Conservation (phyloP, 352 stramenopile genomes). For the Globisporangium nunn region DNA sequence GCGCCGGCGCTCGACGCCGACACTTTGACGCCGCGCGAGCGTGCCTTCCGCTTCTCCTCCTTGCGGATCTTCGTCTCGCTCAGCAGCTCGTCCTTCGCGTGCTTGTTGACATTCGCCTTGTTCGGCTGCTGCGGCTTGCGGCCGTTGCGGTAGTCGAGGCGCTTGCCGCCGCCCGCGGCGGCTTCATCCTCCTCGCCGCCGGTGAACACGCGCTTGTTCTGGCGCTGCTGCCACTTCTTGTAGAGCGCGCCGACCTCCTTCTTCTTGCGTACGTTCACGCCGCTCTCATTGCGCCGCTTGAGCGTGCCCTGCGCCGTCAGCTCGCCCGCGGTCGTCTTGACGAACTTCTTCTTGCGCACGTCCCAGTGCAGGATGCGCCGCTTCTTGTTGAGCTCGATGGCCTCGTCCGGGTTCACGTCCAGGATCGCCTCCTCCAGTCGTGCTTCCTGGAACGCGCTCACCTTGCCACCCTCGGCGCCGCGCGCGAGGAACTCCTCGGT, state of each 20-base stretch:
- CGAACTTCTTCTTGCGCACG: constrained; percentile 96
- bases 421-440: constrained; percentile 95
- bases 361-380: constrained; percentile 98
- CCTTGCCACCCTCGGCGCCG: constrained; percentile 65
- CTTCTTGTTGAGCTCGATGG: constrained; percentile 96
- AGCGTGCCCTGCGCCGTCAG: constrained; percentile 73
- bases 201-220: constrained; percentile 77
- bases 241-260: constrained; percentile 89
- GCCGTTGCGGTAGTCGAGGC: constrained; percentile 71
- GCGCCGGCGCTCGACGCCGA: constrained; percentile 17
- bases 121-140: constrained; percentile 51
- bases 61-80: constrained; percentile 79
- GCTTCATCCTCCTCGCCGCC: constrained; percentile 67
- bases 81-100: constrained; percentile 74
- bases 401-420: constrained; percentile 97
- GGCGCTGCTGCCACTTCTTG: constrained; percentile 91
- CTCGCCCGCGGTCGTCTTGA: constrained; percentile 90
- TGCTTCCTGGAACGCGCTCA: constrained; percentile 73
- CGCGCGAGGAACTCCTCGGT: constrained; percentile 73
- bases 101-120: constrained; percentile 58
- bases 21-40: constrained; percentile 72
- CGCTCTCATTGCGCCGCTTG: constrained; percentile 84
- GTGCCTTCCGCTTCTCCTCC: constrained; percentile 78
- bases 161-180: constrained; percentile 28
- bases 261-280: constrained; percentile 79